phyloP scores from a whole-genome alignment of 2,329 filamentous ascomycete species.

The Exophiala mesophila region DNA sequence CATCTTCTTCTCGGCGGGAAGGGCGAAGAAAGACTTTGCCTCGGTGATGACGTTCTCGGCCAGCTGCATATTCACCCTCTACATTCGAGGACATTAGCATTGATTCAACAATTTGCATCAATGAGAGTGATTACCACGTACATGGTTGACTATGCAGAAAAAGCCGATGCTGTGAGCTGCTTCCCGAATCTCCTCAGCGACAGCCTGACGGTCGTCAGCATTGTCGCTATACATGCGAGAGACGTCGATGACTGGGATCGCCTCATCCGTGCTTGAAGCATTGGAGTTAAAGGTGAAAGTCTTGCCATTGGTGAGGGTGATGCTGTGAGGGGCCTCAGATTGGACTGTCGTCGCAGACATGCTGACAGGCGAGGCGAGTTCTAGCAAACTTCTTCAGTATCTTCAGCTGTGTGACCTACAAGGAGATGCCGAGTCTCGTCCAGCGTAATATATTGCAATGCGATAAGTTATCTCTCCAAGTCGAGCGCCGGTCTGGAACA shows the following conservation, averaged over 20 bases:
- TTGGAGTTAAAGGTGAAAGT: conserved; percentile 9
- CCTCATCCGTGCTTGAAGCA: conserved; percentile 11
- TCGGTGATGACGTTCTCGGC: conserved; percentile 34
- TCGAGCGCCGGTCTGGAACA: no score
- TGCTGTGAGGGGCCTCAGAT: neutral
- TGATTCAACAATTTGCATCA: neutral
- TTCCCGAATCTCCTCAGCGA: conserved; percentile 39
- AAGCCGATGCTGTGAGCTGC: conserved; percentile 36
- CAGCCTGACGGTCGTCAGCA: conserved; percentile 33
- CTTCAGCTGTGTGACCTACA: no score
- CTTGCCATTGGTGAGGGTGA: conserved; percentile 14
- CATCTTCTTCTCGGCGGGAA: conserved; percentile 31
- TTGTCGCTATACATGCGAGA: conserved; percentile 35
- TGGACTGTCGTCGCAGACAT: conserved; percentile 1
- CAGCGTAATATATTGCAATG: no score
- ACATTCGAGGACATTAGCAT: conserved; percentile 23
- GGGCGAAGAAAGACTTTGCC: conserved; percentile 39
- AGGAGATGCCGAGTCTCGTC: no score
- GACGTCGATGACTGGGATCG: conserved; percentile 43
- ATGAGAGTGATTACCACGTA: conserved; percentile 8
- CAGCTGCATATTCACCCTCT: conserved; percentile 37
- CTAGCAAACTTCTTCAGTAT: no score
- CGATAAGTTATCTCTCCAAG: no score
- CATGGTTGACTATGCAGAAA: conserved; percentile 34
- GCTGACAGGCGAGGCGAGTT: neutral